phyloP scores from a whole-genome alignment of 2,329 filamentous ascomycete genomes.

The Chaetothyriales sp. region DNA sequence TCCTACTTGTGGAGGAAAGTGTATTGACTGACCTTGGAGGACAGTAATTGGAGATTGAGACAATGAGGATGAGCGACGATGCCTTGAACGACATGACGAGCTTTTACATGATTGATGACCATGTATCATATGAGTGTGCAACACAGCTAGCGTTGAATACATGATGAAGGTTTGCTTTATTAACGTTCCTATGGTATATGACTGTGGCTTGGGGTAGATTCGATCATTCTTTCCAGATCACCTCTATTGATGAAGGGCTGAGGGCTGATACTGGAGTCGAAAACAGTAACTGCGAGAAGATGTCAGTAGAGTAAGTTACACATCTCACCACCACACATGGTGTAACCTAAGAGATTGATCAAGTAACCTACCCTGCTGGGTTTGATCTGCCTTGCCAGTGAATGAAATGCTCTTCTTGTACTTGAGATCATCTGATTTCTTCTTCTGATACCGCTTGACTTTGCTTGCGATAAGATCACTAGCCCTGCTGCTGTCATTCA shows the following conservation, averaged over 20 bases:
- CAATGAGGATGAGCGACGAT: constrained; percentile 2
- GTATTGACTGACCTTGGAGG: neutral
- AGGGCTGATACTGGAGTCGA: constrained; percentile 21
- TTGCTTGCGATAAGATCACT: neutral
- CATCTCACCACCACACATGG: neutral
- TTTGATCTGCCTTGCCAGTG: constrained; percentile 6
- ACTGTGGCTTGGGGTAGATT: constrained; percentile 2
- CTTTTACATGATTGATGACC: constrained; percentile 8
- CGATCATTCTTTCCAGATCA: constrained; percentile 21
- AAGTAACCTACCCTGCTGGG: constrained; percentile 12
- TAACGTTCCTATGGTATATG: neutral
- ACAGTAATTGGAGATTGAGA: constrained; percentile 1
- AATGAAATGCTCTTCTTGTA: constrained; percentile 3
- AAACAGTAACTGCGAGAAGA: constrained; percentile 18
- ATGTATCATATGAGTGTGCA: constrained; percentile 2
- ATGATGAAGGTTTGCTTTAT: neutral
- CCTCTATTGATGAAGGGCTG: constrained; percentile 28
- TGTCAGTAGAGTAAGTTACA: neutral
- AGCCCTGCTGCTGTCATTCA: neutral
- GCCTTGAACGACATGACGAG: constrained; percentile 12
- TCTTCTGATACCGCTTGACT: neutral
- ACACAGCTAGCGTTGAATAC: neutral
- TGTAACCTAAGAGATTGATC: neutral
- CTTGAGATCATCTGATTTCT: constrained; percentile 1
- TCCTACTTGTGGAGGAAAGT: constrained; percentile 1